These are phyloP conservation scores for Kernera saxatilis DNA, from an alignment of 345 rosid species.

Conservation along the genomic window DNA sequence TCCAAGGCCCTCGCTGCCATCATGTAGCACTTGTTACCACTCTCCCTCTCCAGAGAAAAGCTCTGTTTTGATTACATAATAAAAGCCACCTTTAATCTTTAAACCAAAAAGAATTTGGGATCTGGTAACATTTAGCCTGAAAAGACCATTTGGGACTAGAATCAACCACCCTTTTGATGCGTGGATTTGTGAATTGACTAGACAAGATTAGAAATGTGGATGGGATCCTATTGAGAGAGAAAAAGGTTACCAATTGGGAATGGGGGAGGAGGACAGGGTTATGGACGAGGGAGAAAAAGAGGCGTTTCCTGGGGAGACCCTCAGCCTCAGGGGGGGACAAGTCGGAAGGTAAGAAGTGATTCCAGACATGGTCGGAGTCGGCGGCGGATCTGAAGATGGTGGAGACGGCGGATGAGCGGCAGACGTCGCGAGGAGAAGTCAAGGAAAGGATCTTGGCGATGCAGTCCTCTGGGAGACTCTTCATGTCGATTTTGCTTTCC, in stretches of 20 bases:
- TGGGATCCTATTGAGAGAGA: neutral
- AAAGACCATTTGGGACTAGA: no score
- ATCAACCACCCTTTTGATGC: no score
- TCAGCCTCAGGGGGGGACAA: slow-evolving; percentile 25
- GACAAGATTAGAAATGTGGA: neutral
- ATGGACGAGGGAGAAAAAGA: slow-evolving; percentile 46
- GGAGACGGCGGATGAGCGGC: slow-evolving; percentile 48
- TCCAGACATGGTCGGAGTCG: slow-evolving; percentile 57
- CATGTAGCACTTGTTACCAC: slow-evolving; percentile 51
- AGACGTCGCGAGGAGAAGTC: slow-evolving; percentile 54
- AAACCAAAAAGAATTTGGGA: no score
- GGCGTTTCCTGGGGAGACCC: slow-evolving; percentile 35
- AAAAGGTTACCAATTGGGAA: slow-evolving; percentile 33
- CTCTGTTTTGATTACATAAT: no score
- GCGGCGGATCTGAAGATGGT: slow-evolving; percentile 51
- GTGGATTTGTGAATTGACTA: no score
- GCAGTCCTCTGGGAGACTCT: slow-evolving; percentile 49
- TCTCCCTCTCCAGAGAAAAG: slow-evolving; percentile 51
- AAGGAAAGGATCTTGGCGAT: slow-evolving; percentile 50
- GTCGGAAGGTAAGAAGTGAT: slow-evolving; percentile 48
- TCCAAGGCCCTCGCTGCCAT: slow-evolving; percentile 65
- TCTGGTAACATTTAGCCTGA: no score
- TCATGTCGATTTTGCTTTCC: slow-evolving; percentile 14
- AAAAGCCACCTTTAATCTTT: no score
- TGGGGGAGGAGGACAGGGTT: slow-evolving; percentile 37